A percentile compares a stretch with the other conserved stretches of the same genome.
Evolutionary conservation across 768 basidiomycete species (phyloP).

Genomic region (Suillus placidus): DNA sequence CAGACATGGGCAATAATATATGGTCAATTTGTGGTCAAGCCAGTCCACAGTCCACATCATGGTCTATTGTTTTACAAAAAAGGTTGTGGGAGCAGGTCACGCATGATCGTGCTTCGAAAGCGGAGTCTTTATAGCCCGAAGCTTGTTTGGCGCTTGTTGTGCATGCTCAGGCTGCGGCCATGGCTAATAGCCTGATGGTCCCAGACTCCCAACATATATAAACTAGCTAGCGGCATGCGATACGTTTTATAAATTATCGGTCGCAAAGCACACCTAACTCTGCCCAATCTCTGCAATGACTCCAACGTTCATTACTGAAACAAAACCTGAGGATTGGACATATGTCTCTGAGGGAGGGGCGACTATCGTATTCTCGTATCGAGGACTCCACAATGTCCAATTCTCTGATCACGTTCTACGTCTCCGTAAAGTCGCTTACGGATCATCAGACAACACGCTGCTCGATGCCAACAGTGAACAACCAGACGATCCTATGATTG

Average conservation of each 20-base stretch:
- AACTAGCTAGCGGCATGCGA: neutral
- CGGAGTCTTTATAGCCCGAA: neutral
- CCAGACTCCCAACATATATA: neutral
- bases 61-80: neutral
- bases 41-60: neutral
- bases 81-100: neutral
- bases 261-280: neutral
- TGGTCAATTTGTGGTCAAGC: neutral
- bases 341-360: slow-evolving; percentile 95
- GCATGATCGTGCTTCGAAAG: neutral
- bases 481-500: slow-evolving; percentile 28
- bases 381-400: slow-evolving; percentile 50
- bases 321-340: slow-evolving; percentile 61
- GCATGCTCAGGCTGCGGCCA: neutral
- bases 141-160: neutral
- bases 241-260: neutral
- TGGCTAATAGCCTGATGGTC: too few relatives aligned
- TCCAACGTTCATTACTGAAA: slow-evolving; percentile 25
- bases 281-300: slow-evolving; percentile 14
- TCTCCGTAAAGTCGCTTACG: slow-evolving; percentile 58
- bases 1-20: neutral
- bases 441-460: neutral
- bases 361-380: slow-evolving; percentile 85
- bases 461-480: neutral
- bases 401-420: slow-evolving; percentile 75